Base-by-base conservation (phyloP, 2,329 filamentous ascomycete species). In the Biscogniauxia sp. region DNA sequence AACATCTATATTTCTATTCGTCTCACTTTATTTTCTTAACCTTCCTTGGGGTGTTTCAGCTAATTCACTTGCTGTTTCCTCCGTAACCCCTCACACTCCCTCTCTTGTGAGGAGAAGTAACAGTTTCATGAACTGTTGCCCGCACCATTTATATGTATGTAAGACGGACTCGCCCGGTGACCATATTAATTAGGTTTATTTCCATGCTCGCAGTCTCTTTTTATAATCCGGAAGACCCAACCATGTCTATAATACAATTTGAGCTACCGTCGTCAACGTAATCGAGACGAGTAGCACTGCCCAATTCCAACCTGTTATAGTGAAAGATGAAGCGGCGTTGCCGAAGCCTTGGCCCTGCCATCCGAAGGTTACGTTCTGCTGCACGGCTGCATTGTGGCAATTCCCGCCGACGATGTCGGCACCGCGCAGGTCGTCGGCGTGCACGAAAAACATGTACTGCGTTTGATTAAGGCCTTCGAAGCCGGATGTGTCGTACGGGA, bases 391-490 rank as follows among this genome's bases (percentile, higher is more conserved):
- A 67, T 92, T 93, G 68, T 85, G 81, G 72, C 90, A 93, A 60
- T 88, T 80, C 1, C 89, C 90, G 52, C 84, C 84, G 2, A 78
- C 80, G 61, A 93, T 86, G 68, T 93, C 88, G 62, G 92, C 74
- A 2, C 81, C 80, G 6, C 69, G 80, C 45, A 93, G 74, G 67
- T 93, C 90, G 72, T 92, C 86, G 1, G 90, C 83, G 19, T 88
- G 82, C 17, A 82, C 77, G 80, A 94, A 93, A 77, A 94, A 93
- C 90, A 93, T 93, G 77, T 92, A 93, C 65, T 79, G 83, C 32
- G 79, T 79, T 72, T 88, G 84, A 55, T 88, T 83, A 51, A 93
- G 71, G 2, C 78, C 82, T 75, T 90, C 78, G 77, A 93, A 93
- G 0, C 87, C 88, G 20, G 79, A 79, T 0, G 90, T 93, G 68